These are phyloP conservation scores for Pestalotiopsis sp. DNA, from an alignment of 2,329 filamentous ascomycete genomes.

Conservation along the genomic window DNA sequence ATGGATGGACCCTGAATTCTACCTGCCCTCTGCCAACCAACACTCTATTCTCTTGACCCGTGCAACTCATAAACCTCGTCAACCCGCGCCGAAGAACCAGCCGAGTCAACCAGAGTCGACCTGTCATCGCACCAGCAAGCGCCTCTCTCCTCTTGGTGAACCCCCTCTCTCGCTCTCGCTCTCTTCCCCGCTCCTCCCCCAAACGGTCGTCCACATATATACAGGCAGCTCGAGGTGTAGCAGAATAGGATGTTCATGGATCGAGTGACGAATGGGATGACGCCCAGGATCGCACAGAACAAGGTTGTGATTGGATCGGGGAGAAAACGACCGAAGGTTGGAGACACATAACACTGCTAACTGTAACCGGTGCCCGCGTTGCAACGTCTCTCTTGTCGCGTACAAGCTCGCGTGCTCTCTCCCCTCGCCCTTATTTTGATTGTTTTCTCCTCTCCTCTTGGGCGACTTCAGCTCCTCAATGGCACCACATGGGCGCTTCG, in stretches of 20 bases:
- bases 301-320: slow-evolving; percentile 3
- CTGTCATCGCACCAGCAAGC: neutral
- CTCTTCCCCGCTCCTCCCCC: neutral
- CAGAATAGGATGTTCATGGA: neutral
- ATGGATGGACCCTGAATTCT: slow-evolving; percentile 9
- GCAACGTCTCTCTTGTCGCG: neutral
- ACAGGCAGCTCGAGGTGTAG: neutral
- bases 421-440: neutral
- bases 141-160: neutral
- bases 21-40: neutral
- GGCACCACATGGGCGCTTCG: neutral
- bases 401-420: neutral
- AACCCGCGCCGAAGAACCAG: neutral
- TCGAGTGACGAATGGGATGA: neutral
- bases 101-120: neutral
- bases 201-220: neutral
- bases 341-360: neutral
- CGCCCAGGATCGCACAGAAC: neutral
- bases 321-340: neutral
- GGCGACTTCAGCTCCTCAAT: neutral
- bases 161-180: neutral
- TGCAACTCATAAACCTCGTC: neutral
- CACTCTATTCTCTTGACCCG: neutral
- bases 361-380: neutral
- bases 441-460: neutral